A percentile compares a stretch with the other conserved stretches of the same genome.
Conservation (phyloP, 352 stramenopile genomes). For the Phytophthora rubi region DNA sequence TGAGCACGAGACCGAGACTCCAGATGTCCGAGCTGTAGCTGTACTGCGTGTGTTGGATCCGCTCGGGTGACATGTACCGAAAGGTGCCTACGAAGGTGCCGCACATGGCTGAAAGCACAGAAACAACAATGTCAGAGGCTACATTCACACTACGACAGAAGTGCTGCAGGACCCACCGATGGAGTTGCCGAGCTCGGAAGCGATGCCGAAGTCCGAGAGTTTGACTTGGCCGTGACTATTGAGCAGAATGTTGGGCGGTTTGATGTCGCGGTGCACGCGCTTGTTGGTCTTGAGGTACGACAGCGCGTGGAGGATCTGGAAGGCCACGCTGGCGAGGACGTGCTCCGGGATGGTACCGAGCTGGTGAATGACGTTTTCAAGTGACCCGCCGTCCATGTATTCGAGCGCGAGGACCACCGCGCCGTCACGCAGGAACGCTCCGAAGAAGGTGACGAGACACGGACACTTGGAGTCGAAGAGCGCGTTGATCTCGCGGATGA, state of each 20-base stretch:
- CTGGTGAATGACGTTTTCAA: constrained; percentile 88
- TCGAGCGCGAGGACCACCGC: constrained; percentile 91
- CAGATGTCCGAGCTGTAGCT: constrained; percentile 93
- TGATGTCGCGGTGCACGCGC: constrained; percentile 95
- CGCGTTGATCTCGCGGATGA: constrained; percentile 90
- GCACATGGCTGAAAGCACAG: constrained; percentile 78
- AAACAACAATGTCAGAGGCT: constrained; percentile 21
- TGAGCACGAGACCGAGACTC: constrained; percentile 92
- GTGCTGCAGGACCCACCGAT: constrained; percentile 50
- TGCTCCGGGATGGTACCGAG: constrained; percentile 87
- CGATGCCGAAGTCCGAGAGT: constrained; percentile 97
- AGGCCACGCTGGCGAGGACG: constrained; percentile 91
- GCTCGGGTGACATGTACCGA: constrained; percentile 94
- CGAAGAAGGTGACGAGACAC: constrained; percentile 91
- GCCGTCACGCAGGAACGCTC: constrained; percentile 90
- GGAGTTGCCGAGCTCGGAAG: constrained; percentile 86
- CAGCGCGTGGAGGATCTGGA: constrained; percentile 94
- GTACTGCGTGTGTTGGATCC: constrained; percentile 90
- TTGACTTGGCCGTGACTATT: constrained; percentile 93
- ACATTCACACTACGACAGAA: background rate
- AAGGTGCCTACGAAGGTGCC: constrained; percentile 95
- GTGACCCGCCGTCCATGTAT: constrained; percentile 94
- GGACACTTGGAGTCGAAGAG: constrained; percentile 85
- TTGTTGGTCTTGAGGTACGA: constrained; percentile 94
- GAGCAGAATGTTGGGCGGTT: constrained; percentile 96